These are phyloP conservation scores for Apiotrichum montevideense DNA, from an alignment of 1,284 basidiomycete genomes.

Conservation along the genomic window DNA sequence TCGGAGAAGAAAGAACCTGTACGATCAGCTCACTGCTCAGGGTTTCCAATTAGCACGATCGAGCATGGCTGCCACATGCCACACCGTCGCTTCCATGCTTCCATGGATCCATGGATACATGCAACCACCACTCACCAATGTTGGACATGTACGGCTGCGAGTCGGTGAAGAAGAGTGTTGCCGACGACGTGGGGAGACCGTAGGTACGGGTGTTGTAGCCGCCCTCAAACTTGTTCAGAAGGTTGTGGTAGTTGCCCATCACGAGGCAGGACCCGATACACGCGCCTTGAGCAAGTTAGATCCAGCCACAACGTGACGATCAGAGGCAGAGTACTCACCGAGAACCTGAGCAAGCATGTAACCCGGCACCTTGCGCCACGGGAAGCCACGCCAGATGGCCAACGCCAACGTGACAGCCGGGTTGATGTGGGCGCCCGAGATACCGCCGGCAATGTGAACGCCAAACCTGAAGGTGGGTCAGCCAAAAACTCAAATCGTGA, in stretches of 20 bases:
- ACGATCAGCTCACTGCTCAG: too few species aligned
- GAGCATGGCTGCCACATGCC: too few species aligned
- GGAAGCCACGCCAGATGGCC: constrained; percentile 21
- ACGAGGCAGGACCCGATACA: constrained; percentile 27
- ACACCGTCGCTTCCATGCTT: too few species aligned
- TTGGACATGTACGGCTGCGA: constrained; percentile 9
- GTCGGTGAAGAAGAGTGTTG: constrained; percentile 1
- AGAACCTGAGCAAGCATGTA: constrained; percentile 28
- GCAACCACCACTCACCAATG: not conserved
- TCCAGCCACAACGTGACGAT: too few species aligned
- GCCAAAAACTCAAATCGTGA: not conserved
- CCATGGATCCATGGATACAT: too few species aligned
- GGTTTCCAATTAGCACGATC: too few species aligned
- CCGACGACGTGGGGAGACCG: not conserved
- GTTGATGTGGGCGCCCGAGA: constrained; percentile 23
- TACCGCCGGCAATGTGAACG: constrained; percentile 11
- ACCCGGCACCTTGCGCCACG: constrained; percentile 25
- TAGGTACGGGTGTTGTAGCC: not conserved
- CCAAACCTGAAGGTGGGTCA: not conserved
- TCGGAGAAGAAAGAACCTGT: constrained; percentile 10
- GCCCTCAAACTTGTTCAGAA: constrained; percentile 4
- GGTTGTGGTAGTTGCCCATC: constrained; percentile 20
- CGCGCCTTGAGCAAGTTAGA: constrained; percentile 11
- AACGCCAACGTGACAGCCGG: constrained; percentile 19
- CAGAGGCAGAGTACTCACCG: constrained; percentile 7